Percentiles rank a stretch among this genome's conserved stretches.
phyloP scores from a whole-genome alignment of 352 stramenopile genomes.

The Globisporangium middletonii region DNA sequence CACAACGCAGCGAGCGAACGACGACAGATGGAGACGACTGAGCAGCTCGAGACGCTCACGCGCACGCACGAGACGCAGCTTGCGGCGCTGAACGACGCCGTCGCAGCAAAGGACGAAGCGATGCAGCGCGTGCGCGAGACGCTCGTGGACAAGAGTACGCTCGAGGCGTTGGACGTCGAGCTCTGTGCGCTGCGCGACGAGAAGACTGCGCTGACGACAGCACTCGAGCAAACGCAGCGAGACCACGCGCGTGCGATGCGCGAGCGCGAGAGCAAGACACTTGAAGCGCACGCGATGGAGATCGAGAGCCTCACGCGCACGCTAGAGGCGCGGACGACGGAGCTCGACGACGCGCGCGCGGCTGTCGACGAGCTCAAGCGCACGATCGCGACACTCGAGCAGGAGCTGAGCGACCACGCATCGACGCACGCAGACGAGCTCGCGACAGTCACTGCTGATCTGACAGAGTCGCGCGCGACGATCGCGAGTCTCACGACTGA shows the following conservation, averaged over 20 bases:
- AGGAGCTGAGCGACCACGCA: constrained; percentile 26
- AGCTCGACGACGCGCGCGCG: constrained; percentile 31
- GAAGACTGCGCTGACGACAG: constrained; percentile 42
- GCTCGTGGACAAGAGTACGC: constrained; percentile 43
- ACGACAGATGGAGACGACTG: constrained; percentile 28
- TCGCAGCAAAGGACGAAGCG: constrained; percentile 39
- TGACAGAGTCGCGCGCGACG: constrained; percentile 34
- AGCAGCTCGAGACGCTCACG: constrained; percentile 33
- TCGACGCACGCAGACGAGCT: constrained; percentile 31
- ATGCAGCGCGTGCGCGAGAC: constrained; percentile 32
- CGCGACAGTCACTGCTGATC: constrained; percentile 27
- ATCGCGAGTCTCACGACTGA: constrained; percentile 29
- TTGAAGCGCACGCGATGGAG: constrained; percentile 27
- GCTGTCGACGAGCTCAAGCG: constrained; percentile 31
- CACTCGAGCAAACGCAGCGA: constrained; percentile 29
- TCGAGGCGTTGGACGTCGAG: constrained; percentile 38
- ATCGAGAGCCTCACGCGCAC: constrained; percentile 31
- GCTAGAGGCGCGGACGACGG: constrained; percentile 32
- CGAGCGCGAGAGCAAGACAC: constrained; percentile 29
- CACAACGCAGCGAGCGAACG: constrained; percentile 30
- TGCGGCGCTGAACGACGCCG: constrained; percentile 29
- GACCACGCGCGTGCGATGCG: constrained; percentile 27
- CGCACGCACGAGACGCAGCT: constrained; percentile 50
- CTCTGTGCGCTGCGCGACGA: constrained; percentile 35
- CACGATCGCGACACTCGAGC: constrained; percentile 31